A percentile compares a stretch with the other conserved stretches of the same genome.
Conservation (phyloP, 371 early-diverging fungal species). For the Funneliformis caledonium region DNA sequence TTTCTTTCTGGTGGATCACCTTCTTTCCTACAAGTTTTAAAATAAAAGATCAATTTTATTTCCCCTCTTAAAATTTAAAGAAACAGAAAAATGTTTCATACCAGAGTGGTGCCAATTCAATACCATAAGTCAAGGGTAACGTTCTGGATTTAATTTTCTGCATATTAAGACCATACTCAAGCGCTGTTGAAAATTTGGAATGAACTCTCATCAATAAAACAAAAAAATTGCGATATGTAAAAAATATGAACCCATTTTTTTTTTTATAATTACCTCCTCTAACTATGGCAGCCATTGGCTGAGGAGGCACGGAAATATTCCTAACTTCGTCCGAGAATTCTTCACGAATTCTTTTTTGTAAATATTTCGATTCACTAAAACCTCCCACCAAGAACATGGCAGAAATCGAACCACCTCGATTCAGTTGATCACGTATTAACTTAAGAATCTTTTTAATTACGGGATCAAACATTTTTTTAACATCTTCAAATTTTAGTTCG, state of each 20-base stretch:
- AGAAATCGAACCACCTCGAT: conserved; percentile 44
- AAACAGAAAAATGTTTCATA: not conserved
- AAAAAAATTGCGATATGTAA: not conserved
- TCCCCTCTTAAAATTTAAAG: not conserved
- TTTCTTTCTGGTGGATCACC: not conserved
- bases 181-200: not conserved
- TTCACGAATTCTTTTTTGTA: conserved; percentile 48
- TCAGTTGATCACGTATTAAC: conserved; percentile 53
- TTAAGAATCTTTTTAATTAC: conserved; percentile 55
- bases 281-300: conserved; percentile 47
- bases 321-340: conserved; percentile 41
- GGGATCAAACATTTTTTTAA: conserved; percentile 54
- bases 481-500: conserved; percentile 4
- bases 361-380: conserved; percentile 57
- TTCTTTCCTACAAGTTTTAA: not conserved
- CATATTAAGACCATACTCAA: conserved; percentile 36
- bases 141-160: conserved; percentile 13
- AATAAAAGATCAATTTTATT: not conserved
- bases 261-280: conserved; percentile 39
- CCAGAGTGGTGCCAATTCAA: conserved; percentile 4
- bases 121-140: conserved; percentile 31
- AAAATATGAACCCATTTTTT: too few relatives aligned
- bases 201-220: not conserved
- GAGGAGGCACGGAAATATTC: conserved; percentile 43
- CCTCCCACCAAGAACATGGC: conserved; percentile 59